Evolutionary conservation across 176 grass and related monocot species (phyloP).

Genomic region (Tillandsia leiboldiana): DNA sequence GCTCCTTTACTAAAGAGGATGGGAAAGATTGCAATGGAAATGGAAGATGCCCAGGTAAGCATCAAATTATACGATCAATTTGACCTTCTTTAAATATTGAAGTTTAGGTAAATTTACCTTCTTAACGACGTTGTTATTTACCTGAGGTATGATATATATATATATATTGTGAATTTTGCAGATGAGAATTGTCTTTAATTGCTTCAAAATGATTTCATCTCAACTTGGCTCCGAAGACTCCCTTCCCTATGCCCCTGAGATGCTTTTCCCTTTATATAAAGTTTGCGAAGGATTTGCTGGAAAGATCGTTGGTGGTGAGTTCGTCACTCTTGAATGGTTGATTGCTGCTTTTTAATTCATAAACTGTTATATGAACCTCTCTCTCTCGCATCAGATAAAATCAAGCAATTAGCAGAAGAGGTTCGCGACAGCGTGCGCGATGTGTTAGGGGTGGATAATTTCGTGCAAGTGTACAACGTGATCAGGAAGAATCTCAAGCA

Average conservation of each 20-base stretch:
- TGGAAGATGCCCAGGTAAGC: slow-evolving; percentile 69
- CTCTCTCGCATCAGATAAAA: slow-evolving; percentile 43
- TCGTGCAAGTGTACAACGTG: slow-evolving; percentile 63
- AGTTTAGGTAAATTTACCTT: too few relatives aligned
- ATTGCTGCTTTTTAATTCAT: too few relatives aligned
- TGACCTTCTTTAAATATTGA: not conserved
- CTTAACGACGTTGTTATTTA: not conserved
- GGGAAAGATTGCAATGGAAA: slow-evolving; percentile 82
- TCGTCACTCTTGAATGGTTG: not conserved
- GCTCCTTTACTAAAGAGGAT: slow-evolving; percentile 69
- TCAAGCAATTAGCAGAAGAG: slow-evolving; percentile 60
- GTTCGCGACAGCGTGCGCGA: slow-evolving; percentile 48
- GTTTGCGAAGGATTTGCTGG: slow-evolving; percentile 93
- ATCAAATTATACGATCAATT: not conserved
- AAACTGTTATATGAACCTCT: not conserved
- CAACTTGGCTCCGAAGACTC: slow-evolving; percentile 57
- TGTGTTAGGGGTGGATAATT: slow-evolving; percentile 54
- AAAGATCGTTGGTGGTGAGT: slow-evolving; percentile 76
- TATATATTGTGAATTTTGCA: slow-evolving; percentile 17
- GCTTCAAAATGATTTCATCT: slow-evolving; percentile 54
- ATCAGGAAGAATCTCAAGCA: slow-evolving; percentile 51
- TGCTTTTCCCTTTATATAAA: slow-evolving; percentile 85
- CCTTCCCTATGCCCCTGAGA: slow-evolving; percentile 44
- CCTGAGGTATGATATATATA: slow-evolving; percentile 1
- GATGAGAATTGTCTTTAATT: slow-evolving; percentile 75